Percentiles rank a stretch among this genome's conserved stretches.
Conservation (phyloP, 106 monocot genomes). For the Dioscorea alata region DNA sequence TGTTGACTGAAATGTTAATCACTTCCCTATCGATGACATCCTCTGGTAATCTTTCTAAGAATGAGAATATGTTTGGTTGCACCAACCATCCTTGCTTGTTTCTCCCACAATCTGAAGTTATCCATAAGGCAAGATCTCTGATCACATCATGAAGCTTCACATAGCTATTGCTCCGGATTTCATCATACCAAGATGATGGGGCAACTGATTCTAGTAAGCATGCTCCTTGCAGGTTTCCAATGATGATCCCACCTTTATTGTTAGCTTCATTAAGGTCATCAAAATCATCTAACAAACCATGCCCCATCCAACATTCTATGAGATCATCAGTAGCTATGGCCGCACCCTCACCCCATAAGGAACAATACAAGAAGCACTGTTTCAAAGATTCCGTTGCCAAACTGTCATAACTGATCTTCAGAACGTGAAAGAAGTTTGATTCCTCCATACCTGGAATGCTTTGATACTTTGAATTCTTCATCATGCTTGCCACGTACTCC, state of each 20-base stretch:
- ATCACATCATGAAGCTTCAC: slow-evolving; percentile 11
- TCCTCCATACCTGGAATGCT: background rate
- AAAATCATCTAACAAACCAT: background rate
- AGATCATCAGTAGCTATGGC: background rate
- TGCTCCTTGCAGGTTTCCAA: background rate
- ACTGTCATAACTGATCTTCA: slow-evolving; percentile 29
- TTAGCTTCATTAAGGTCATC: background rate
- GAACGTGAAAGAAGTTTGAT: background rate
- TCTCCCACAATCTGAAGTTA: background rate
- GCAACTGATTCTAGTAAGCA: slow-evolving; percentile 9
- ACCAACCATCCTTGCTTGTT: background rate
- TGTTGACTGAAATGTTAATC: background rate
- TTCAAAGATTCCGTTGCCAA: background rate
- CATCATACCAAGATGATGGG: no score
- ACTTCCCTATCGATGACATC: background rate
- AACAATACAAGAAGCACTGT: slow-evolving; percentile 1
- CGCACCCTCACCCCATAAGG: slow-evolving; percentile 7
- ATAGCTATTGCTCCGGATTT: no score
- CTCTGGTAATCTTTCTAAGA: background rate
- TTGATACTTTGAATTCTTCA: background rate
- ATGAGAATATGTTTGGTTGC: background rate
- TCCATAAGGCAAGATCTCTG: slow-evolving; percentile 1
- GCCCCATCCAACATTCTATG: slow-evolving; percentile 19
- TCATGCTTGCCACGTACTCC: background rate
- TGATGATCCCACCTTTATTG: background rate